Conservation (phyloP, 2,329 filamentous ascomycete species). For the Stemphylium lycopersici region DNA sequence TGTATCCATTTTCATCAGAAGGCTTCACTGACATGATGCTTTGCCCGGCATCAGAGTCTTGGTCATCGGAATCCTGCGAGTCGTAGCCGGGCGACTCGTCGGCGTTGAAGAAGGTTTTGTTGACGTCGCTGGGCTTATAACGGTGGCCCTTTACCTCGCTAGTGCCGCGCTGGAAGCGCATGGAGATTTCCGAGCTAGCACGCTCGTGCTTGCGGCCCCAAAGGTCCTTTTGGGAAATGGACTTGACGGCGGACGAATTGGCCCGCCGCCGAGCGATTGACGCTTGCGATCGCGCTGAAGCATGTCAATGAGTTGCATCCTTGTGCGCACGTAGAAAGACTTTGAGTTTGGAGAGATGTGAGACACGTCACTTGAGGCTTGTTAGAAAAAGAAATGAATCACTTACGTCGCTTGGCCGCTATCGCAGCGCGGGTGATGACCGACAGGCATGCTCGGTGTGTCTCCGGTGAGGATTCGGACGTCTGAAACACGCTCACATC, state of each 20-base stretch:
- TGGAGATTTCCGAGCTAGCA: slow-evolving; percentile 55
- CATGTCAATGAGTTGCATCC: slow-evolving; percentile 23
- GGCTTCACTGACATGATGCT: slow-evolving; percentile 45
- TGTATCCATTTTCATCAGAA: slow-evolving; percentile 65
- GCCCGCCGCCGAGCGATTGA: slow-evolving; percentile 51
- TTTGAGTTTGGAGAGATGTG: not conserved
- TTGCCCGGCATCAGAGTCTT: slow-evolving; percentile 66
- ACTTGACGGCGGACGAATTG: slow-evolving; percentile 53
- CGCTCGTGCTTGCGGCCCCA: slow-evolving; percentile 52
- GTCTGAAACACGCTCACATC: slow-evolving; percentile 74
- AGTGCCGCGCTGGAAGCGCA: slow-evolving; percentile 38
- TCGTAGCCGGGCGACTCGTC: slow-evolving; percentile 75
- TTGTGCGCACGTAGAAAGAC: not conserved
- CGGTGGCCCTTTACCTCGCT: slow-evolving; percentile 42
- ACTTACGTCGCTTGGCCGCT: slow-evolving; percentile 70
- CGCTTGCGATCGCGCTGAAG: slow-evolving; percentile 40
- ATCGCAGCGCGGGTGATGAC: slow-evolving; percentile 76
- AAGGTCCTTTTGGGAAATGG: slow-evolving; percentile 48
- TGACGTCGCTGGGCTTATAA: slow-evolving; percentile 53
- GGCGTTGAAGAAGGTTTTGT: slow-evolving; percentile 66
- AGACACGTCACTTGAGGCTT: slow-evolving; percentile 2
- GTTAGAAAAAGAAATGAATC: slow-evolving; percentile 13
- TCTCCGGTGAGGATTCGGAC: slow-evolving; percentile 72
- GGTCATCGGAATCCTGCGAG: slow-evolving; percentile 69
- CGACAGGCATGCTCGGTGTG: slow-evolving; percentile 75